Conservation (phyloP, 2,329 filamentous ascomycete species). For the Blastomyces silverae region DNA sequence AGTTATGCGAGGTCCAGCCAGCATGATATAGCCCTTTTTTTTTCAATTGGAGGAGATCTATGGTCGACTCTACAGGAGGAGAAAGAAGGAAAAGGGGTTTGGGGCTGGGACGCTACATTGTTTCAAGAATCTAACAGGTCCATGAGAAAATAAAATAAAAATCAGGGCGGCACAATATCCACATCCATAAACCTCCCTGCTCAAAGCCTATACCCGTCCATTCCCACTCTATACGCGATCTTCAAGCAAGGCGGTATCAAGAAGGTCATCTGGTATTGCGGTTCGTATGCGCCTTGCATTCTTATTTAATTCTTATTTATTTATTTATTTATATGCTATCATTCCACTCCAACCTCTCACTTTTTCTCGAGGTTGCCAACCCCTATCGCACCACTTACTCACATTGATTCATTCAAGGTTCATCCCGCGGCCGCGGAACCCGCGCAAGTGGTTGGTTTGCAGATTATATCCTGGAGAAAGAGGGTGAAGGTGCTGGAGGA, state of each 20-base stretch:
- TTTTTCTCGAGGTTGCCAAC: no score
- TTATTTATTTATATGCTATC: no score
- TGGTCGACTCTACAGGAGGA: background rate
- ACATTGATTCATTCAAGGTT: slow-evolving; percentile 41
- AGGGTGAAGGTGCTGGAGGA: slow-evolving; percentile 15
- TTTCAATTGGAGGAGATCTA: background rate
- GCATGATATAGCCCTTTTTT: background rate
- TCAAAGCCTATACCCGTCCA: slow-evolving; percentile 35
- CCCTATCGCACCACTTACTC: background rate
- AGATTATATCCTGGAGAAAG: slow-evolving; percentile 44
- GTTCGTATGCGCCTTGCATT: slow-evolving; percentile 26
- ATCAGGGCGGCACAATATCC: slow-evolving; percentile 55
- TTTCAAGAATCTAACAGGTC: slow-evolving; percentile 12
- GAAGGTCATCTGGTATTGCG: slow-evolving; percentile 39
- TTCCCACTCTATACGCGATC: slow-evolving; percentile 34
- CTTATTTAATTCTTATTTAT: background rate
- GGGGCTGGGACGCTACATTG: background rate
- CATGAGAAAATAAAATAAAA: background rate
- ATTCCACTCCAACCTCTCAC: background rate
- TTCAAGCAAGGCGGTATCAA: slow-evolving; percentile 29
- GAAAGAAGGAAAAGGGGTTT: background rate
- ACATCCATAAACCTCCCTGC: slow-evolving; percentile 48
- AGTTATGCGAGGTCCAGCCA: background rate
- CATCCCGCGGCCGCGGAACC: slow-evolving; percentile 49
- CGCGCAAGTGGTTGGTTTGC: slow-evolving; percentile 52